Base-by-base conservation (phyloP, 257 asterid species). In the Fraxinus anomala region DNA sequence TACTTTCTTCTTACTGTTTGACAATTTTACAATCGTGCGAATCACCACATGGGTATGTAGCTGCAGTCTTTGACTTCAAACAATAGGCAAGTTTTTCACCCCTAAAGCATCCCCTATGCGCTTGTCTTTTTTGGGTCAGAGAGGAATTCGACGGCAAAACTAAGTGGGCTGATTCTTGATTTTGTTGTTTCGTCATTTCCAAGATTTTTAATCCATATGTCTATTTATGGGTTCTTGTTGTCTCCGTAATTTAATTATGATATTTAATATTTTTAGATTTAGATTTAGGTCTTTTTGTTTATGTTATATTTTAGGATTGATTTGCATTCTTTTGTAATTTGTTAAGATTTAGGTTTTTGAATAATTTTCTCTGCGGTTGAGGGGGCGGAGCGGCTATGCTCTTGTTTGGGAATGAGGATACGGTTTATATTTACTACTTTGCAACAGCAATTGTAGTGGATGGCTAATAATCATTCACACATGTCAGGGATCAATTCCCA, bases 371-470 rank as follows among this genome's bases (percentile, higher is more conserved):
- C 59, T 40, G 21, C 8, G 39, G 9, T 37, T 77, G 54, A 71
- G 79, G 72, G 69, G 31, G 2, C 2, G 80, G 74, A 66, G 82
- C 77, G 72, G 80, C 49, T 82, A 83, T 80, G 83, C 80, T 84
- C 78, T 75, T 75, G 85, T 80, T 72, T 63, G 85, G 83, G 74
- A 83, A 86, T 87, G 88, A 75, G 49, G 56, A 23, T 31, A 61
- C n/a, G 74, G 72, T 73, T 81, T 74, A 86, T 61, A 79, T 47
- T 72, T 30, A 65, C 73, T 28, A 59, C 68, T 56, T 74, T 72
- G 65, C 68, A 74, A 23, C 82, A 34, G 21, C 75, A 67, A 11
- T 70, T 69, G 24, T 75, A 79, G 86, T 70, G 69, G 82, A 85
- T 88, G 90, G 82, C 73, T 77, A 70, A 61, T 54, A 78, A 77